Evolutionary conservation across 345 rosid species (phyloP), one percentile per base, ranked within the genome.

Genomic region (Moricandia moricandioides): DNA sequence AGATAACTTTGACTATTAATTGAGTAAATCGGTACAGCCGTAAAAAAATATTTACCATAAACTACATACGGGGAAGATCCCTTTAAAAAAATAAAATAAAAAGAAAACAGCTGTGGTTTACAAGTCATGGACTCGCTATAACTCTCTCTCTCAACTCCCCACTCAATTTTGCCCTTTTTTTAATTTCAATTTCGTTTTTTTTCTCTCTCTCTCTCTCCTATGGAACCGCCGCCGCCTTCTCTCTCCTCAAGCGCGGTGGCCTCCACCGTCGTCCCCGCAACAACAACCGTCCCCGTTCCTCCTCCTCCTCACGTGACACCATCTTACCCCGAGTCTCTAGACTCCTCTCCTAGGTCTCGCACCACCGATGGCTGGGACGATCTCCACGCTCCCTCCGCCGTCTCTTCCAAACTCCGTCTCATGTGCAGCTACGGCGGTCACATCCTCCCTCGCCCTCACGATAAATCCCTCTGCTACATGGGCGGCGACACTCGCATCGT

Each of bases 401-500:
- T 67, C 49, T 74, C 92, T 35, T 67, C 90, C 13, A 89, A 90
- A 80, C 90, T 92, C 73, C 95, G 98, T 3, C 88, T 92, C 66
- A 92, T 92, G 97, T 90, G 98, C 76, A 90, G 97, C 69, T 90
- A 89, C 72, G 98, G 95, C 24, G 98, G 97, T 14, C 92, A 88
- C 52, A 92, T 92, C 78, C 86, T 90, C 11, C 98, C 98, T 21
- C 90, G 98, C 0, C 97, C 98, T 0, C 97, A 92, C 73, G 95
- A 92, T 72, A 92, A 92, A 84, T 84, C 86, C 6, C 84, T 92
- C 31, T 92, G 95, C 73, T 92, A 90, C 81, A 84, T 89, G 37
- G 97, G 97, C 70, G 98, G 98, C 8, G 93, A 92, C 72, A 94
- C 91, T 51, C 96, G 97, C 64, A 87, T 94, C 87, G 75, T 94